These are phyloP conservation scores for Penicillium sp. DNA, from an alignment of 2,329 filamentous ascomycete genomes.

Conservation along the genomic window DNA sequence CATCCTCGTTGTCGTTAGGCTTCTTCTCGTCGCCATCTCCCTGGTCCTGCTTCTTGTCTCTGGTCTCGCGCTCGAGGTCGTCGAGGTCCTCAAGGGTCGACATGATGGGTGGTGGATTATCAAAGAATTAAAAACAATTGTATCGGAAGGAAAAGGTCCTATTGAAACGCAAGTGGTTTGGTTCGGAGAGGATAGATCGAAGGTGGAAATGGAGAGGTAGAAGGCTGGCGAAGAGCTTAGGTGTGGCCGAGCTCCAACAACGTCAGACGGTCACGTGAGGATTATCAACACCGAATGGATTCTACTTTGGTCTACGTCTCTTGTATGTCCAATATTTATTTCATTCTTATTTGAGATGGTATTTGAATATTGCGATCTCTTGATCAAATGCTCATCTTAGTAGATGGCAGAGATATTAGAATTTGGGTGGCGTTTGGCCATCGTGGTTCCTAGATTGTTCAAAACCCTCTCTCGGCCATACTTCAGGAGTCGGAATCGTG, in stretches of 20 bases:
- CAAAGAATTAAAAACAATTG: constrained; percentile 8
- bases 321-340: background rate
- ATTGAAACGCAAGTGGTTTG: background rate
- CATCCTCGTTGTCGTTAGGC: constrained; percentile 67
- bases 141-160: constrained; percentile 3
- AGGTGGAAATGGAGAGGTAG: constrained; percentile 16
- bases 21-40: constrained; percentile 56
- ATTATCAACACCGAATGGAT: background rate
- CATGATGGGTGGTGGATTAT: constrained; percentile 53
- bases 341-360: background rate
- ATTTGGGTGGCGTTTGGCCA: background rate
- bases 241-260: constrained; percentile 36
- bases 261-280: constrained; percentile 38
- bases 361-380: background rate
- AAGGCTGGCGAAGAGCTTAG: constrained; percentile 25
- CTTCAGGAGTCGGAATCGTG: constrained; percentile 72
- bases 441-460: constrained; percentile 29
- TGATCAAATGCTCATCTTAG: background rate
- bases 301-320: background rate
- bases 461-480: constrained; percentile 46
- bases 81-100: constrained; percentile 91
- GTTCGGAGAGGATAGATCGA: constrained; percentile 10
- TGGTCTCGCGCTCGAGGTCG: constrained; percentile 77
- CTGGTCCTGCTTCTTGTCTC: constrained; percentile 68
- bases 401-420: background rate